Conservation (phyloP, 1,139 yeast genomes). For the Saccharomyces pastorianus region DNA sequence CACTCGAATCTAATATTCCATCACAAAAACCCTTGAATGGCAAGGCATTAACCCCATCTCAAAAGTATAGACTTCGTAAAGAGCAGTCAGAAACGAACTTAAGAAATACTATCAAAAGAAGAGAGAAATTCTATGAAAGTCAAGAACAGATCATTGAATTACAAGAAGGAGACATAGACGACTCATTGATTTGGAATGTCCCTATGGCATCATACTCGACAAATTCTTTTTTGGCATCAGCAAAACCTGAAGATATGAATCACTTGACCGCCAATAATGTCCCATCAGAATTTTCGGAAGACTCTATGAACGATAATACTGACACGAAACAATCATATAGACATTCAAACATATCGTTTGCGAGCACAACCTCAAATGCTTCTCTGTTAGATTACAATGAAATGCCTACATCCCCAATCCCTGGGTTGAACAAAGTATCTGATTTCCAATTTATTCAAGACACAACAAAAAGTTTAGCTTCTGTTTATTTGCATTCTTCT, state of each 20-base stretch:
- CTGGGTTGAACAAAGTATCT: conserved; percentile 32
- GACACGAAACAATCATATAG: neutral
- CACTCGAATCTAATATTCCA: neutral
- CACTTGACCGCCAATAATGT: neutral
- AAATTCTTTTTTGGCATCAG: conserved; percentile 29
- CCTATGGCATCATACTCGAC: conserved; percentile 39
- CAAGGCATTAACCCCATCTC: conserved; percentile 33
- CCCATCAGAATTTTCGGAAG: neutral
- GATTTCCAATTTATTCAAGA: conserved; percentile 34
- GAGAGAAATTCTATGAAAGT: conserved; percentile 39
- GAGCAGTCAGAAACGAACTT: conserved; percentile 33
- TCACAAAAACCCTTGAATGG: neutral
- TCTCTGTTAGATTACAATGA: conserved; percentile 19
- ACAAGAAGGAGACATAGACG: conserved; percentile 30
- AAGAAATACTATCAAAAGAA: conserved; percentile 30
- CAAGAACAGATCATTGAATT: conserved; percentile 24
- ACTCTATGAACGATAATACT: neutral
- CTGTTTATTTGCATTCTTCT: conserved; percentile 37
- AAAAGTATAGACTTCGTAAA: conserved; percentile 33
- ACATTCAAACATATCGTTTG: conserved; percentile 1
- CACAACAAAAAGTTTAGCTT: conserved; percentile 36
- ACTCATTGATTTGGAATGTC: conserved; percentile 39
- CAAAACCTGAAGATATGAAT: conserved; percentile 5
- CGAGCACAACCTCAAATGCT: conserved; percentile 7
- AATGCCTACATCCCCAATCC: conserved; percentile 37